Evolutionary conservation across 139 green algal genomes (phyloP), one percentile per base, ranked within the genome.

Genomic region (Tetradesmus obliquus): DNA sequence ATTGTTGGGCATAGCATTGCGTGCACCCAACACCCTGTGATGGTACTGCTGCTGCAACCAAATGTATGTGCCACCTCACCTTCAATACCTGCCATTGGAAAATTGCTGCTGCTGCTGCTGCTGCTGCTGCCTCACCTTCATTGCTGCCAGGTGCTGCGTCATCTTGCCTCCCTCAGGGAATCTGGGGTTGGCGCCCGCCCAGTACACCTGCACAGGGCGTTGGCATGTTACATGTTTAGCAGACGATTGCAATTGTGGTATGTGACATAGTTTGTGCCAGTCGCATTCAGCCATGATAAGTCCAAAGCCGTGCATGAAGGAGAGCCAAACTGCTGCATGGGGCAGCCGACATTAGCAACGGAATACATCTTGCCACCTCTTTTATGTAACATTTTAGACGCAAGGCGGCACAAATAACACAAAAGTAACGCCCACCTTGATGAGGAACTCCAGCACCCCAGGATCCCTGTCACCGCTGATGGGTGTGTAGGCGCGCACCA

Each of bases 401-500:
- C 62, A 72, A 15, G 62, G 10, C 10, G 13, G 13, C 62, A 72
- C 62, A 79, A 79, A 12, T 24, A 79, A 79, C 71, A 79, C 17
- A 79, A 79, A 5, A 22, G 32, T 45, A 45, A 12, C 9, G 57
- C 55, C 9, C 74, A 98, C 94, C 96, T 99, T 99, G 88, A 99
- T 95, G 1, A 99, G 95, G 85, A 99, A 95, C 89, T 99, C 98
- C 66, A 99, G 97, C 88, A 97, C 95, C 0, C 98, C 98, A 3
- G 96, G 76, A 51, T 99, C 95, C 69, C 97, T 94, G 87, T 99
- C 95, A n/a, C 93, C 94, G 89, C 92, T 96, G 72, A 96, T 97
- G 57, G 98, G 98, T 20, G 98, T 99, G 97, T 99, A 99, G 3
- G 98, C 97, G 3, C 98, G 95, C 95, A 98, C 97, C 57, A 99